These are phyloP conservation scores for Colletotrichum endophyticum DNA, from an alignment of 2,329 filamentous ascomycete genomes.

Conservation along the genomic window DNA sequence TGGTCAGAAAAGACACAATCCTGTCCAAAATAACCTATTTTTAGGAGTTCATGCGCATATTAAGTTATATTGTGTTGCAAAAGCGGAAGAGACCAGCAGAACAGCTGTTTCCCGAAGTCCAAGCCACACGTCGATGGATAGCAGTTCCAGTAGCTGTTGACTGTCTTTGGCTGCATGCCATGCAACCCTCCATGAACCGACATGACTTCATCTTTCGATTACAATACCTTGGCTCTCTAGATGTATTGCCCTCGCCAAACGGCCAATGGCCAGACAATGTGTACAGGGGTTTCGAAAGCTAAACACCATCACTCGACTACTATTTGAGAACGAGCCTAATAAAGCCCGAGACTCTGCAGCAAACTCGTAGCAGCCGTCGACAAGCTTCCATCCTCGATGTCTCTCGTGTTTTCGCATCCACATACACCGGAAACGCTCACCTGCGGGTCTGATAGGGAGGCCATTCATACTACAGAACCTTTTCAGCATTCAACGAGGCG, in stretches of 20 bases:
- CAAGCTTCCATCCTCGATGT: not conserved
- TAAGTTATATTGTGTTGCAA: too few species aligned
- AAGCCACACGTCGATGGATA: not conserved
- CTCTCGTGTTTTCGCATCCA: not conserved
- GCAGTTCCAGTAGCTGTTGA: too few species aligned
- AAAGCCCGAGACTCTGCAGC: rapidly evolving
- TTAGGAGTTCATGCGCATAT: too few species aligned
- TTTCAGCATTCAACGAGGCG: not conserved
- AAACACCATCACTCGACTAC: not conserved
- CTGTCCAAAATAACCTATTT: too few species aligned
- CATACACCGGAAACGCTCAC: not conserved
- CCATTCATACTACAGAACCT: rapidly evolving
- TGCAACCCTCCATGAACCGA: not conserved
- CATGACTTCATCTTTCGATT: not conserved
- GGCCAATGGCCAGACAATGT: too few species aligned
- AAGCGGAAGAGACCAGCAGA: too few species aligned
- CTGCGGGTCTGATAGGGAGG: rapidly evolving
- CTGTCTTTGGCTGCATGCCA: not conserved
- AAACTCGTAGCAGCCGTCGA: not conserved
- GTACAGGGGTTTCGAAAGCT: too few species aligned
- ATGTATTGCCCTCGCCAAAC: rapidly evolving
- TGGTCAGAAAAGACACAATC: too few species aligned
- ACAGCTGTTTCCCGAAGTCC: too few species aligned
- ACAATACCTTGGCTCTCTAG: not conserved
- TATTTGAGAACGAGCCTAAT: rapidly evolving